phyloP scores from a whole-genome alignment of 1,139 yeast species.

The Pichia sp. region DNA sequence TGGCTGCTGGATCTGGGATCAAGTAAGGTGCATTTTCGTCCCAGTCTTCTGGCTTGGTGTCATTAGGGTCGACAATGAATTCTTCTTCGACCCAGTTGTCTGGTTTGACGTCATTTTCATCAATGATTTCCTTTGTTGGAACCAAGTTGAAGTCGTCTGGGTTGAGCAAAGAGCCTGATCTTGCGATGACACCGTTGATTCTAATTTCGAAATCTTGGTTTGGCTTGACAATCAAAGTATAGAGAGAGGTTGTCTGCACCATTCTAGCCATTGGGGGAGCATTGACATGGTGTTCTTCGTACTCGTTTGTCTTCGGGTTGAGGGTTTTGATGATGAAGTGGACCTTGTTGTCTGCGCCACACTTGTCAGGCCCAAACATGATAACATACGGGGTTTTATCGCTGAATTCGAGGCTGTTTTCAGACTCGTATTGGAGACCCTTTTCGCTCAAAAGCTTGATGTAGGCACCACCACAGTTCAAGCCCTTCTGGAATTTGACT shows the following conservation, averaged over 20 bases:
- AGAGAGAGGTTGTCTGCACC: conserved; percentile 56
- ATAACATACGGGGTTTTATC: conserved; percentile 70
- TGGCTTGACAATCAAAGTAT: conserved; percentile 66
- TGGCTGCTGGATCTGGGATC: conserved; percentile 62
- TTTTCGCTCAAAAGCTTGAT: conserved; percentile 62
- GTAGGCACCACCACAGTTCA: conserved; percentile 87
- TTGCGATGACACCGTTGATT: conserved; percentile 69
- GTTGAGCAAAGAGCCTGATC: conserved; percentile 61
- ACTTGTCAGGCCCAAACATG: conserved; percentile 94
- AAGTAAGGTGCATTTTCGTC: conserved; percentile 59
- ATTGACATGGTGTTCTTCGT: conserved; percentile 66
- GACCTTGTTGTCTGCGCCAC: conserved; percentile 75
- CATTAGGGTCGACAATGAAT: conserved; percentile 62
- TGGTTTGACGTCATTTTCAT: conserved; percentile 63
- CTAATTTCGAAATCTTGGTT: conserved; percentile 72
- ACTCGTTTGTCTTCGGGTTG: conserved; percentile 50
- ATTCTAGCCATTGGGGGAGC: conserved; percentile 63
- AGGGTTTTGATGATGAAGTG: conserved; percentile 66
- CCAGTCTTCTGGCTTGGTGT: conserved; percentile 75
- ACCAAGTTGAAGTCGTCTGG: conserved; percentile 49
- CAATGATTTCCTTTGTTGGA: conserved; percentile 61
- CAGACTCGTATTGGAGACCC: conserved; percentile 33
- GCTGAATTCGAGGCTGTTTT: conserved; percentile 41
- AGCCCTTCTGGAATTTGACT: conserved; percentile 71
- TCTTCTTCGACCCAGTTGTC: conserved; percentile 73